A percentile compares a stretch with the other conserved stretches of the same genome.
Conservation (phyloP, 164 flowering plant species). For the Berberis thunbergii region DNA sequence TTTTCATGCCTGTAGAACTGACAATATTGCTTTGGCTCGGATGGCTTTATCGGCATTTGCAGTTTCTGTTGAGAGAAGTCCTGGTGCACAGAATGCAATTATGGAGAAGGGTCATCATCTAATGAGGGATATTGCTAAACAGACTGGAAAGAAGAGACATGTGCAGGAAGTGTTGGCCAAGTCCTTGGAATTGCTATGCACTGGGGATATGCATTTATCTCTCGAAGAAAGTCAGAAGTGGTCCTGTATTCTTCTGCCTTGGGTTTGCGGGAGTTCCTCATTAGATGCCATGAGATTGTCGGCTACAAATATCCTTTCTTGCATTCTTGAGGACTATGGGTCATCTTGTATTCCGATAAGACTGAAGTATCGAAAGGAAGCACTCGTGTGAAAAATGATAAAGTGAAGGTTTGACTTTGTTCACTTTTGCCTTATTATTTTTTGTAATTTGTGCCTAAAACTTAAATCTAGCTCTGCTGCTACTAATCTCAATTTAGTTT, state of each 20-base stretch:
- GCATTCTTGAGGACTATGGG: conserved; percentile 83
- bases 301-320: conserved; percentile 58
- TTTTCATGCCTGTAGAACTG: conserved; percentile 69
- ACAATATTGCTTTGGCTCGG: conserved; percentile 67
- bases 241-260: conserved; percentile 71
- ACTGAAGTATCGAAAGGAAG: conserved; percentile 32
- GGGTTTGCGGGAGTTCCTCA: conserved; percentile 64
- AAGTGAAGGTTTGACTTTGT: conserved; percentile 55
- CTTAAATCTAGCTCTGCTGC: too few relatives aligned
- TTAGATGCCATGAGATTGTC: conserved; percentile 53
- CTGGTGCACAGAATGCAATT: conserved; percentile 43
- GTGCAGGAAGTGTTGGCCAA: conserved; percentile 79
- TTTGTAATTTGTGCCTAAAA: background rate
- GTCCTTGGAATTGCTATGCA: conserved; percentile 59
- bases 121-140: conserved; percentile 70
- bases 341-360: conserved; percentile 67
- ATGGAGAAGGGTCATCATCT: conserved; percentile 75
- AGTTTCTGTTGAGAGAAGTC: conserved; percentile 71
- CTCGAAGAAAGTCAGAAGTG: conserved; percentile 88
- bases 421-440: background rate
- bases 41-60: conserved; percentile 84
- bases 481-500: too few relatives aligned
- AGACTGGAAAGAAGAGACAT: conserved; percentile 41
- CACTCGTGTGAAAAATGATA: conserved; percentile 41
- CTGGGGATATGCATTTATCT: conserved; percentile 56